Conservation (phyloP, 2,329 filamentous ascomycete species). For the Diaporthe vexans region DNA sequence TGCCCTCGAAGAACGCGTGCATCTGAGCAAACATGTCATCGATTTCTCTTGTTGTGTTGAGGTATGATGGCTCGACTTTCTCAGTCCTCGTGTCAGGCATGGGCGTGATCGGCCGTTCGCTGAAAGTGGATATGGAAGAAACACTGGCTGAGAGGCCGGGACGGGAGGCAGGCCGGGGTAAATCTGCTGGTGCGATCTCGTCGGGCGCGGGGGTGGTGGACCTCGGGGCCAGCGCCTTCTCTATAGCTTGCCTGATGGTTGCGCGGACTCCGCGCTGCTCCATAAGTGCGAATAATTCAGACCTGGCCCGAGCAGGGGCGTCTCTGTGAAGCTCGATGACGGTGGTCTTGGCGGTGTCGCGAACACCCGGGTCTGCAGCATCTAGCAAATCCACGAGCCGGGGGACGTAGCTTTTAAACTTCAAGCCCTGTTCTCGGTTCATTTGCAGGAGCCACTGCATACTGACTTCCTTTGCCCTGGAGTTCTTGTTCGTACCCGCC, state of each 20-base stretch:
- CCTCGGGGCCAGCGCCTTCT: constrained; percentile 77
- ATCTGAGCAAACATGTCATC: constrained; percentile 90
- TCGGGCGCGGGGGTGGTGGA: constrained; percentile 42
- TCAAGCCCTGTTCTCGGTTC: constrained; percentile 83
- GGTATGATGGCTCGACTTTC: constrained; percentile 82
- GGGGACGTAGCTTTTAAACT: constrained; percentile 87
- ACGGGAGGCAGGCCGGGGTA: constrained; percentile 55
- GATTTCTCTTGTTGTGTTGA: constrained; percentile 88
- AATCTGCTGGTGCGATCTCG: constrained; percentile 23
- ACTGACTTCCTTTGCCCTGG: constrained; percentile 85
- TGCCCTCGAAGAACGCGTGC: constrained; percentile 85
- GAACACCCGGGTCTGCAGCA: constrained; percentile 89
- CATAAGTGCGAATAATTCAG: constrained; percentile 89
- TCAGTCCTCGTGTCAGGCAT: constrained; percentile 76
- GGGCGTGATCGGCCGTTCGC: constrained; percentile 71
- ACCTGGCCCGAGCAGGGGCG: constrained; percentile 86
- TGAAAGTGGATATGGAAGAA: constrained; percentile 65
- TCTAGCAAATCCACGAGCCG: constrained; percentile 88
- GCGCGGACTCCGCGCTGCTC: constrained; percentile 87
- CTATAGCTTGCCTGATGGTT: constrained; percentile 85
- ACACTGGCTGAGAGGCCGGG: constrained; percentile 64
- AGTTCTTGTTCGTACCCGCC: constrained; percentile 85
- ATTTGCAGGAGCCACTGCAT: constrained; percentile 91
- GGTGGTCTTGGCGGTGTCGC: constrained; percentile 85
- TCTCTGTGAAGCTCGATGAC: constrained; percentile 89